phyloP scores from a whole-genome alignment of 352 stramenopile species.

The Globisporangium megalacanthum region DNA sequence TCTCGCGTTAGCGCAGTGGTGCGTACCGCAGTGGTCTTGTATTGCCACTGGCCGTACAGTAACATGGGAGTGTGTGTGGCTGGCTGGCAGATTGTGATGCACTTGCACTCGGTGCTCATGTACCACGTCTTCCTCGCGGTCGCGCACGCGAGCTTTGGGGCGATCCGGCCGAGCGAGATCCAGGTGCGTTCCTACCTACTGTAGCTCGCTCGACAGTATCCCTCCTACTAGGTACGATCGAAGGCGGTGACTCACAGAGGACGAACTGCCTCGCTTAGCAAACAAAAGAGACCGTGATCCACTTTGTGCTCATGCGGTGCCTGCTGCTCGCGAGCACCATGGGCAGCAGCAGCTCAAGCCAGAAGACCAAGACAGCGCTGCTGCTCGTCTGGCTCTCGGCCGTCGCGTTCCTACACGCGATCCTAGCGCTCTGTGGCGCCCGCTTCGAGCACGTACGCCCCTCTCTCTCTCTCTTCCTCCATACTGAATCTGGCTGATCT shows the following conservation, averaged over 20 bases:
- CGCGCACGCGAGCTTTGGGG: slow-evolving; percentile 36
- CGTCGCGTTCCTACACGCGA: slow-evolving; percentile 50
- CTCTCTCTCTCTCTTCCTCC: not conserved
- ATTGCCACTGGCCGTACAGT: not conserved
- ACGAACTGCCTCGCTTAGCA: slow-evolving; percentile 20
- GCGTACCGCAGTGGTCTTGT: slow-evolving; percentile 6
- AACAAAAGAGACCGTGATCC: slow-evolving; percentile 77
- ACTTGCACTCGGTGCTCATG: slow-evolving; percentile 64
- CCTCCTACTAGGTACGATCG: not conserved
- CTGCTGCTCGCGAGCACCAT: slow-evolving; percentile 70
- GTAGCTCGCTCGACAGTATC: not conserved
- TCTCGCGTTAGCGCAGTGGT: slow-evolving; percentile 58
- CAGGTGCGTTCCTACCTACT: slow-evolving; percentile 19
- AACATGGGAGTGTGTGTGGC: not conserved
- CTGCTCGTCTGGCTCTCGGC: slow-evolving; percentile 65
- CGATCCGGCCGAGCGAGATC: slow-evolving; percentile 45
- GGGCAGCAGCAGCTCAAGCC: slow-evolving; percentile 22
- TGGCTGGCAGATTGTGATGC: slow-evolving; percentile 48
- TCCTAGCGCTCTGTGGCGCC: slow-evolving; percentile 53
- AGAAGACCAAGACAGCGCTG: slow-evolving; percentile 33
- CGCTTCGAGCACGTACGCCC: slow-evolving; percentile 54
- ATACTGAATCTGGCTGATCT: not conserved
- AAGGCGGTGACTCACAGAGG: too few species aligned
- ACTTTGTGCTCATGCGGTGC: slow-evolving; percentile 69
- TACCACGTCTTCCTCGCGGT: slow-evolving; percentile 60